These are phyloP conservation scores for Aspergillus fischeri DNA, from an alignment of 2,329 filamentous ascomycete species.

Conservation along the genomic window DNA sequence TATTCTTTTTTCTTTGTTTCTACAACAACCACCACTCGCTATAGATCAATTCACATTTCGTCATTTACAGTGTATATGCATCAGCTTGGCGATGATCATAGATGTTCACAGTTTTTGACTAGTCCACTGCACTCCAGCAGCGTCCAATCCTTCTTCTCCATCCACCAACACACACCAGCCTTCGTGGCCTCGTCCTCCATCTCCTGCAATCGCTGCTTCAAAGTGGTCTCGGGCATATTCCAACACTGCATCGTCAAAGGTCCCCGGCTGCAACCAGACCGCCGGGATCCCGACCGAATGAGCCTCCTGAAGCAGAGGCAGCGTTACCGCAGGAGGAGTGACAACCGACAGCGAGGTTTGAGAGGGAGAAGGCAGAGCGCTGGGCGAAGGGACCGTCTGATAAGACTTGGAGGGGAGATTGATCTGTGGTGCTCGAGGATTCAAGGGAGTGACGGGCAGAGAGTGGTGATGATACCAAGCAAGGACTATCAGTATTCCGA, in stretches of 20 bases:
- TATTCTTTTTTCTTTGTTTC: background rate
- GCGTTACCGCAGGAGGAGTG: slow-evolving; percentile 76
- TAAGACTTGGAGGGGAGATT: slow-evolving; percentile 57
- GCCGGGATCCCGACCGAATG: slow-evolving; percentile 67
- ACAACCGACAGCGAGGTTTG: slow-evolving; percentile 80
- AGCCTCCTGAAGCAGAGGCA: slow-evolving; percentile 71
- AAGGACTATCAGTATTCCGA: slow-evolving; percentile 59
- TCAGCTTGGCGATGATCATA: slow-evolving; percentile 21
- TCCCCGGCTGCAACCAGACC: slow-evolving; percentile 89
- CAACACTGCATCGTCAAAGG: slow-evolving; percentile 72
- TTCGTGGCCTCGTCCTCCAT: slow-evolving; percentile 62
- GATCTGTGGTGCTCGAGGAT: slow-evolving; percentile 66
- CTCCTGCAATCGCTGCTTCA: slow-evolving; percentile 62
- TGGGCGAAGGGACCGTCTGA: slow-evolving; percentile 62
- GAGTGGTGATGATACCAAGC: slow-evolving; percentile 78
- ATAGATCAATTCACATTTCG: background rate
- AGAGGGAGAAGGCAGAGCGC: slow-evolving; percentile 60
- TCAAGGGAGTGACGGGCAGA: slow-evolving; percentile 77
- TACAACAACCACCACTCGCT: background rate
- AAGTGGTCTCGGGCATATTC: slow-evolving; percentile 67
- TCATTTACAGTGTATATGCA: background rate
- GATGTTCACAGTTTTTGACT: slow-evolving; percentile 36
- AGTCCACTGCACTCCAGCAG: slow-evolving; percentile 53
- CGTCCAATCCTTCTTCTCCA: slow-evolving; percentile 58
- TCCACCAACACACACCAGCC: slow-evolving; percentile 89